Evolutionary conservation across 768 basidiomycete genomes (phyloP), one percentile per base, ranked within the genome.

Genomic region (Kwoniella newhampshirensis): DNA sequence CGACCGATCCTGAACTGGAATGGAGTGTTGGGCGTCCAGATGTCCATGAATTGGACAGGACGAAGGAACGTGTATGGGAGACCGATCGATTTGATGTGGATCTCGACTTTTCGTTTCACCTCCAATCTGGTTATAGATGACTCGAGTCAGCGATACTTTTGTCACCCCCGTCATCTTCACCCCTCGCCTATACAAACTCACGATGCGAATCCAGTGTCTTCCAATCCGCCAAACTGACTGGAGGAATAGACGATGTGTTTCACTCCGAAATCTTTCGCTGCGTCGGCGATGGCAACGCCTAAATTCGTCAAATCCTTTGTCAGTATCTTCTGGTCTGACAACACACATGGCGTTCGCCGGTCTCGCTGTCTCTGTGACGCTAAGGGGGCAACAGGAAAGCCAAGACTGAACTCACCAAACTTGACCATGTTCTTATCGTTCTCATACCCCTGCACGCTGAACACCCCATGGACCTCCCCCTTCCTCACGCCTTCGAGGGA

Each of bases 11-110:
- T 49, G 42, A 66, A 45, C 23, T 35, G 42, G 27, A 42, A 44
- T 18, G 59, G 50, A 4, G 48, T 36, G 21, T 54, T 26, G 13
- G 63, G 59, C 15, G 55, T 21, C 35, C 44, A 54, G 35, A 54
- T 66, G 15, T 66, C 64, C 64, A 66, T 66, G 57, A 66, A 66
- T 50, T 66, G 64, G 18, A 54, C 61, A n/a, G 64, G 61, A 15
- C 58, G 57, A 32, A 66, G 54, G 45, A 62, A 52, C 18, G 56
- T 58, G 26, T 59, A 39, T 15, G n/a, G 15, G 21, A 52, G 54
- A 2, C 56, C 41, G 17, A 66, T 49, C 3, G 61, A 59, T 11
- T 18, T 9, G 48, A 66, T 59, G 51, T 66, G 41, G 12, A 59
- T 62, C 39, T 66, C 64, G 46, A 66, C 64, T 15, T 23, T 46